phyloP scores from a whole-genome alignment of 2,329 filamentous ascomycete genomes.

The Blastomyces percursus region DNA sequence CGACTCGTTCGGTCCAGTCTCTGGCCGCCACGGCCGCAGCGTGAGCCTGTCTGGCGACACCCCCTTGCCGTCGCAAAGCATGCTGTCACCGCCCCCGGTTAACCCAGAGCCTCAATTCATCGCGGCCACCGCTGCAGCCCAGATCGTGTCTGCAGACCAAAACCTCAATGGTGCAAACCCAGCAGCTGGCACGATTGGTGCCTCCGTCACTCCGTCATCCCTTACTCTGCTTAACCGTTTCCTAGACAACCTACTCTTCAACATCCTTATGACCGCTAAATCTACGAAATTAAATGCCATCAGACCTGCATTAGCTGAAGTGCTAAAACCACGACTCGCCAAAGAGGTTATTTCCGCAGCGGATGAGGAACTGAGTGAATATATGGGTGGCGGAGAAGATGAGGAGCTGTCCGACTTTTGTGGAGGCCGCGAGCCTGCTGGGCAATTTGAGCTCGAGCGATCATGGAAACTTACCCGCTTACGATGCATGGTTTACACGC shows the following conservation, averaged over 20 bases:
- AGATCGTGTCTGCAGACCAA: constrained; percentile 83
- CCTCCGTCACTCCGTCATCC: constrained; percentile 60
- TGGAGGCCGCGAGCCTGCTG: constrained; percentile 39
- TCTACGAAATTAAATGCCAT: constrained; percentile 66
- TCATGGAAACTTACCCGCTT: constrained; percentile 89
- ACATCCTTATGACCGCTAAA: constrained; percentile 68
- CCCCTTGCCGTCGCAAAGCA: constrained; percentile 24
- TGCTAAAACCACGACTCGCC: constrained; percentile 80
- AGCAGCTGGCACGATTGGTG: constrained; percentile 59
- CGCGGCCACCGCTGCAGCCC: constrained; percentile 73
- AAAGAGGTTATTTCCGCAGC: constrained; percentile 72
- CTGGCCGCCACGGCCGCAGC: constrained; percentile 21
- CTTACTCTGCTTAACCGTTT: constrained; percentile 79
- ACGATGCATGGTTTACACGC: constrained; percentile 96
- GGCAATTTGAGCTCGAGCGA: constrained; percentile 78
- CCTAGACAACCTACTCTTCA: constrained; percentile 85
- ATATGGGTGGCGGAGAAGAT: constrained; percentile 67
- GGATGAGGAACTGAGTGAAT: constrained; percentile 78
- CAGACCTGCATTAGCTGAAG: constrained; percentile 70
- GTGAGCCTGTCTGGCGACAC: constrained; percentile 32
- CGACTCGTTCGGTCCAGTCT: constrained; percentile 5
- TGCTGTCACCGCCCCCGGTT: constrained; percentile 57
- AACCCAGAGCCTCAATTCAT: constrained; percentile 79
- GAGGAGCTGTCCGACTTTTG: constrained; percentile 55
- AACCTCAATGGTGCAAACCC: constrained; percentile 60